These are phyloP conservation scores for Epichloe bromicola DNA, from an alignment of 2,329 filamentous ascomycete species.

Conservation along the genomic window DNA sequence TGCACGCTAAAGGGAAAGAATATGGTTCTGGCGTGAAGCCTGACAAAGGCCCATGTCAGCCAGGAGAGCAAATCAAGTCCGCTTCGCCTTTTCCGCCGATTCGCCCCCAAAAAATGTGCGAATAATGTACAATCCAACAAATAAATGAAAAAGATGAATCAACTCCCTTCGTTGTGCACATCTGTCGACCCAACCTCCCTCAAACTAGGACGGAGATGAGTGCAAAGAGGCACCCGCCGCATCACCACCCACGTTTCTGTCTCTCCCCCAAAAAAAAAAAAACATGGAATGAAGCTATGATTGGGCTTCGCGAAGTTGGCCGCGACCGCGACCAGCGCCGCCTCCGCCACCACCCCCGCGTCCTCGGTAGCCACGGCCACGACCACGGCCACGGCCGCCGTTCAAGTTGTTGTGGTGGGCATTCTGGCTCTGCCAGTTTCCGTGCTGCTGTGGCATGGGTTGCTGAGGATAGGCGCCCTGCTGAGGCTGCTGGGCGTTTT, in stretches of 20 bases:
- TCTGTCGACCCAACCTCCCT: not conserved
- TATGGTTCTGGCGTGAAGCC: not conserved
- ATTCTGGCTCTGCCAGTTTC: conserved; percentile 30
- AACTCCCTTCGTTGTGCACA: conserved; percentile 5
- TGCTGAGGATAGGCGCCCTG: conserved; percentile 12
- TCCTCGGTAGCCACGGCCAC: conserved; percentile 26
- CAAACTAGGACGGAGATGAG: conserved; percentile 11
- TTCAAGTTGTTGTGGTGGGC: conserved; percentile 24
- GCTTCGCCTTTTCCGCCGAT: conserved; percentile 22
- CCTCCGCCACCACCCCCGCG: conserved; percentile 21
- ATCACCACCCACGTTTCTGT: not conserved
- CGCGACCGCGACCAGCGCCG: conserved; percentile 22
- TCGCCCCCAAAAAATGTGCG: conserved; percentile 22
- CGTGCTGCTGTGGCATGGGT: conserved; percentile 15
- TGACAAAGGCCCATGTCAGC: not conserved
- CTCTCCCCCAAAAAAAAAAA: too few species aligned
- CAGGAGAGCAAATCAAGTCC: conserved; percentile 17
- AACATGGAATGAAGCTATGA: conserved; percentile 16
- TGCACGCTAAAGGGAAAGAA: not conserved
- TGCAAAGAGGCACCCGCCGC: not conserved
- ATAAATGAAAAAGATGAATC: conserved; percentile 14
- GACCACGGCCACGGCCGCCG: conserved; percentile 20
- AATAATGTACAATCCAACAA: conserved; percentile 32
- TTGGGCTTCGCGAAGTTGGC: conserved; percentile 22
- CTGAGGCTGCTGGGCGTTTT: conserved; percentile 17